Conservation (phyloP, 164 flowering plant genomes). For the Stephania yunnanensis region DNA sequence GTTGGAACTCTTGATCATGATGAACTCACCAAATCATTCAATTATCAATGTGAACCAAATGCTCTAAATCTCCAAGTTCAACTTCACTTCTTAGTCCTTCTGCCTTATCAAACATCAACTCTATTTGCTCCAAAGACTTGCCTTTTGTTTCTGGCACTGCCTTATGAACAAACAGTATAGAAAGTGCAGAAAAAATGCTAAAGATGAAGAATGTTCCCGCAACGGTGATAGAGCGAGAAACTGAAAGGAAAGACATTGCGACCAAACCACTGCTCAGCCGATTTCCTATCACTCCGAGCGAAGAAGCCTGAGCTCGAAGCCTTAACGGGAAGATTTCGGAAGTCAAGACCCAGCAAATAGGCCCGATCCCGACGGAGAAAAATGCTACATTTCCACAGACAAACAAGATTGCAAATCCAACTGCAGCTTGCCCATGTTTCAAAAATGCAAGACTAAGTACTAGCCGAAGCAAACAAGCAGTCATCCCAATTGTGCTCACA, state of each 20-base stretch:
- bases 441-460: constrained; percentile 25
- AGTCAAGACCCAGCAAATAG: constrained; percentile 54
- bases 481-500: constrained; percentile 45
- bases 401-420: constrained; percentile 24
- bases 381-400: constrained; percentile 49
- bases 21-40: constrained; percentile 5
- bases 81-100: constrained; percentile 38
- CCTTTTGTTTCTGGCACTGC: constrained; percentile 64
- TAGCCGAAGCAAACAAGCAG: constrained; percentile 27
- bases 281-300: constrained; percentile 50
- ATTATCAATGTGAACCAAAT: constrained; percentile 42
- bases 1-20: too few relatives aligned
- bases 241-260: constrained; percentile 52
- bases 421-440: constrained; percentile 18
- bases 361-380: constrained; percentile 54
- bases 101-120: constrained; percentile 35
- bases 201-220: constrained; percentile 65
- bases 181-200: constrained; percentile 33
- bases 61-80: constrained; percentile 69
- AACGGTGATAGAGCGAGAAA: constrained; percentile 37
- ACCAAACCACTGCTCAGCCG: constrained; percentile 52
- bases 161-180: constrained; percentile 40
- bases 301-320: constrained; percentile 55
- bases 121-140: constrained; percentile 55
- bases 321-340: constrained; percentile 59